These are phyloP conservation scores for Zea luxurians DNA, from an alignment of 176 grass and related monocot species.

Conservation along the genomic window DNA sequence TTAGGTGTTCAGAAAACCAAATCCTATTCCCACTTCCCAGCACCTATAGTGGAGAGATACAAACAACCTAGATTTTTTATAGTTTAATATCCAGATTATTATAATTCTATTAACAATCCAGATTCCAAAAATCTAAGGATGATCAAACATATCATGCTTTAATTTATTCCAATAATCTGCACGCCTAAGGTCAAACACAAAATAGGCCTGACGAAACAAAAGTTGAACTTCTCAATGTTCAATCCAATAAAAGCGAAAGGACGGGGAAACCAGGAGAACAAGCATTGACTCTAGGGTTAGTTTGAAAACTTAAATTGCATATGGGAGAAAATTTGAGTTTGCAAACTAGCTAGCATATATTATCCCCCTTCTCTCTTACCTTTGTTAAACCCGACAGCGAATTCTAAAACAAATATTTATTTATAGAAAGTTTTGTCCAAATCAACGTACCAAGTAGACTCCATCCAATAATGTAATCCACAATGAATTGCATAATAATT, in stretches of 20 bases:
- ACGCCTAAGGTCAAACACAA: constrained; percentile 9
- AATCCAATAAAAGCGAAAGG: neutral
- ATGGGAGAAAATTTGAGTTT: too few species aligned
- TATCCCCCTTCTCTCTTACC: neutral
- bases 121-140: neutral
- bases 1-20: too few species aligned
- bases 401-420: neutral
- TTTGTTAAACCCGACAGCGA: constrained; percentile 17
- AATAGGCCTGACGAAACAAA: neutral
- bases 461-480: constrained; percentile 19
- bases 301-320: too few species aligned
- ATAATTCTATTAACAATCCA: neutral
- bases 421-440: neutral
- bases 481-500: too few species aligned
- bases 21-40: too few species aligned
- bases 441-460: neutral
- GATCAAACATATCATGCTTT: neutral
- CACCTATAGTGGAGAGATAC: too few species aligned
- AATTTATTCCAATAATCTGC: neutral
- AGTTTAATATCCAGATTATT: too few species aligned
- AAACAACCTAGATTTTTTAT: too few species aligned
- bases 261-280: neutral
- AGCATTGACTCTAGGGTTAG: constrained; percentile 5
- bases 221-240: neutral
- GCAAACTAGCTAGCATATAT: too few species aligned